Conservation (phyloP, 768 basidiomycete species). For the Kwoniella bestiolae region DNA sequence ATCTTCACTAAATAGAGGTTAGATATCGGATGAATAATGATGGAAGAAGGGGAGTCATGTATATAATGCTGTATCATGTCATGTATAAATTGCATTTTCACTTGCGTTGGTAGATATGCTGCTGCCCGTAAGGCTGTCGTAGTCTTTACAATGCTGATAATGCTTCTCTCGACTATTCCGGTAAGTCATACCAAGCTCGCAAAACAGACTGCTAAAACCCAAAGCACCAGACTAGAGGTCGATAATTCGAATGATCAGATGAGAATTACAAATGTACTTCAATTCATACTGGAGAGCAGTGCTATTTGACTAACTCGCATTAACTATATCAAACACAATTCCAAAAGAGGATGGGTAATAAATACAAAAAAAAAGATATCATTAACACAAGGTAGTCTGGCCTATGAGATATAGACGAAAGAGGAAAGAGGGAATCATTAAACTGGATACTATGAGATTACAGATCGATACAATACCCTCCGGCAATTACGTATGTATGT, state of each 20-base stretch:
- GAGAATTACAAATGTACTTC: not conserved
- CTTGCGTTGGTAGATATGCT: no score
- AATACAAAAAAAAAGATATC: not conserved
- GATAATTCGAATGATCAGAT: no score
- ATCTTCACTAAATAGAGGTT: conserved; percentile 55
- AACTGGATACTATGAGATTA: no score
- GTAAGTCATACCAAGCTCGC: no score
- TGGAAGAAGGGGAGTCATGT: not conserved
- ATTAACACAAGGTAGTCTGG: not conserved
- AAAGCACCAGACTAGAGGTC: no score
- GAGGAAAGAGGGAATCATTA: no score
- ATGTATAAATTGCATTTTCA: not conserved
- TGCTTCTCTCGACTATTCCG: no score
- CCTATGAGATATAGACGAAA: no score
- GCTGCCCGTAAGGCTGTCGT: no score
- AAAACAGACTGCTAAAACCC: no score
- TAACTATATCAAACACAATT: not conserved
- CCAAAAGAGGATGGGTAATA: not conserved
- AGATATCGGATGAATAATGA: not conserved
- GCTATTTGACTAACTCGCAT: not conserved
- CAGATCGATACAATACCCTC: not conserved
- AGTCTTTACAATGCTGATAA: no score
- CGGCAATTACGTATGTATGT: not conserved
- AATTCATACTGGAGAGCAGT: not conserved
- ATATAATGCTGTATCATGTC: not conserved